phyloP scores from a whole-genome alignment of 2,329 filamentous ascomycete genomes.

The Clonostachys byssicola region DNA sequence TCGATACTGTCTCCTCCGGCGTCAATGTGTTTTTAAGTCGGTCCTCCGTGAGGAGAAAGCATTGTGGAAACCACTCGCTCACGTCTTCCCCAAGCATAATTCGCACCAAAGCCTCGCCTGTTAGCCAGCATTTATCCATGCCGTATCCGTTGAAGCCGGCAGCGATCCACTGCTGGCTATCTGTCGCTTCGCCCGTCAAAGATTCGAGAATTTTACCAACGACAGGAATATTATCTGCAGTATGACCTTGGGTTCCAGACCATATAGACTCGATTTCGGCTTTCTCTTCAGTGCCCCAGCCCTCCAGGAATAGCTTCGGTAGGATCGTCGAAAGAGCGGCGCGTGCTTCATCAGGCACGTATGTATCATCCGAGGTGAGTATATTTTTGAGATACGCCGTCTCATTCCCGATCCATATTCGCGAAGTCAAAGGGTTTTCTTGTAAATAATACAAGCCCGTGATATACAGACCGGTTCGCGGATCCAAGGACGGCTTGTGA shows the following conservation, averaged over 20 bases:
- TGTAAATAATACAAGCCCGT: no score
- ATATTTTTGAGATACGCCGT: conserved; percentile 28
- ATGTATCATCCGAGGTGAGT: conserved; percentile 35
- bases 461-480: no score
- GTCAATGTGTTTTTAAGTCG: no score
- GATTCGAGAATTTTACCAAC: conserved; percentile 34
- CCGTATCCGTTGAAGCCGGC: conserved; percentile 44
- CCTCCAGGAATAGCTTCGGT: conserved; percentile 24
- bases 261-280: conserved; percentile 31
- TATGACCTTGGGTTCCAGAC: conserved; percentile 40
- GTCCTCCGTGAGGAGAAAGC: no score
- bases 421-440: no score
- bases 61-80: no score
- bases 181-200: conserved; percentile 6
- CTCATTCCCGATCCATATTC: conserved; percentile 12
- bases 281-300: conserved; percentile 14
- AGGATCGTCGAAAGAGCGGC: conserved; percentile 28
- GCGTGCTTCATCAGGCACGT: conserved; percentile 22
- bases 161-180: conserved; percentile 38
- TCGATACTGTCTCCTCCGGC: no score
- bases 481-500: no score
- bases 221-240: conserved; percentile 38
- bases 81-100: no score
- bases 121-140: conserved; percentile 46
- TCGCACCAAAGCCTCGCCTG: conserved; percentile 25